Conservation (phyloP, 148 eudicot species). For the Agrostemma githago region DNA sequence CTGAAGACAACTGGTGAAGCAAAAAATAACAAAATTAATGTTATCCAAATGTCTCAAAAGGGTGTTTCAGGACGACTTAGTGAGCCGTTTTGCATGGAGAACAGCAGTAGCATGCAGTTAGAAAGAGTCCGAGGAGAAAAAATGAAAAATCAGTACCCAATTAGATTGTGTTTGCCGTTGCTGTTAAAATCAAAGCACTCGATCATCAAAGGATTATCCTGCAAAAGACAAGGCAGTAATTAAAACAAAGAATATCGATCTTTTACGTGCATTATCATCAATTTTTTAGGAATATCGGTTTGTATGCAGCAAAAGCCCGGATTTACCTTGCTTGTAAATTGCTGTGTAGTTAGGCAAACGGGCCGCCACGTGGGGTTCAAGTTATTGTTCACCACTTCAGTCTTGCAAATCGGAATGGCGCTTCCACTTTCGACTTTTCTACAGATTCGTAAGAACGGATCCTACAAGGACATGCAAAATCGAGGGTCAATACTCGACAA, state of each 20-base stretch:
- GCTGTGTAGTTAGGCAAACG: slow-evolving; percentile 65
- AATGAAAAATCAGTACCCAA: slow-evolving; percentile 66
- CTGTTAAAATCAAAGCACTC: slow-evolving; percentile 90
- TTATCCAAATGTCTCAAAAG: background rate
- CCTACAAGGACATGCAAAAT: slow-evolving; percentile 39
- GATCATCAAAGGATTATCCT: slow-evolving; percentile 77
- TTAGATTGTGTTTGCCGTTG: slow-evolving; percentile 63
- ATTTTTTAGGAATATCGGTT: background rate
- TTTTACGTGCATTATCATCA: no score
- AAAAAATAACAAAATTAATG: background rate
- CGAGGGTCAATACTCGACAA: slow-evolving; percentile 8
- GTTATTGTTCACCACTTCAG: slow-evolving; percentile 76
- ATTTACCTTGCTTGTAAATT: slow-evolving; percentile 73
- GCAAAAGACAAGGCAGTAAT: slow-evolving; percentile 13
- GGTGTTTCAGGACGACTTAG: background rate
- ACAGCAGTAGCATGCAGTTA: background rate
- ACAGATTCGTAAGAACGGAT: slow-evolving; percentile 88
- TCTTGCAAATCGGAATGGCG: slow-evolving; percentile 76
- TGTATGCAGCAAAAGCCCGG: background rate
- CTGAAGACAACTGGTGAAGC: slow-evolving; percentile 29
- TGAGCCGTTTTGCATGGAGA: background rate
- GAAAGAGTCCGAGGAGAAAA: background rate
- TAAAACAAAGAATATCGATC: background rate
- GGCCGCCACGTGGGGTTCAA: slow-evolving; percentile 90
- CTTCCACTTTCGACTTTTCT: slow-evolving; percentile 67